Evolutionary conservation across 2,329 filamentous ascomycete genomes (phyloP).

Genomic region (Penicillium freii): DNA sequence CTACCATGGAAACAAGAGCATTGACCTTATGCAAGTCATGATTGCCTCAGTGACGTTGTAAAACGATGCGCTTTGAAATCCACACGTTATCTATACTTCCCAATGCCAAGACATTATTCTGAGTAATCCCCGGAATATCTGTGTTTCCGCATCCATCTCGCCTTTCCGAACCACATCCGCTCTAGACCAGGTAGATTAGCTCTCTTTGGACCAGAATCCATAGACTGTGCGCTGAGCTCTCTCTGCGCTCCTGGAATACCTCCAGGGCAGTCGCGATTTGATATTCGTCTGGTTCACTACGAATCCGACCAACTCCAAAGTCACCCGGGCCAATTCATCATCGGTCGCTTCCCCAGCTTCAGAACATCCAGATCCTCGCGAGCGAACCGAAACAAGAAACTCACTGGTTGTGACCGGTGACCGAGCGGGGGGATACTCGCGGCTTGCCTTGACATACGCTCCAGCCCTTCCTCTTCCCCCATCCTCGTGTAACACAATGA

Average conservation of each 20-base stretch:
- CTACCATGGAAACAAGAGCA: not conserved
- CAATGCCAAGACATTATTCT: conserved; percentile 5
- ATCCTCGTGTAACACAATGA: conserved; percentile 32
- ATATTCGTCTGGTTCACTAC: not conserved
- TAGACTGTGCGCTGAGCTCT: conserved; percentile 8
- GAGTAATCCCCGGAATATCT: conserved; percentile 10
- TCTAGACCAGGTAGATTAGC: conserved; percentile 8
- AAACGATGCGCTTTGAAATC: not conserved
- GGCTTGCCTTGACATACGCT: not conserved
- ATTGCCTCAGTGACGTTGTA: not conserved
- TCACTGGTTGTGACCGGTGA: not conserved
- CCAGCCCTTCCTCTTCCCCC: conserved; percentile 11
- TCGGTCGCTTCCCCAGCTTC: not conserved
- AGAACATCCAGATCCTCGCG: not conserved
- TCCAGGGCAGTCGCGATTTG: conserved; percentile 7
- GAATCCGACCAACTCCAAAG: not conserved
- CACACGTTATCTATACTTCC: not conserved
- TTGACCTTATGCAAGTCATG: not conserved
- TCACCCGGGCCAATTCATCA: conserved; percentile 1
- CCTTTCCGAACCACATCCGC: conserved; percentile 8
- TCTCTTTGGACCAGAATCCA: conserved; percentile 9
- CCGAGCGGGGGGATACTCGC: not conserved
- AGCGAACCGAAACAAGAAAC: not conserved
- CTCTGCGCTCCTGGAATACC: conserved; percentile 6
- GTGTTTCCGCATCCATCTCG: conserved; percentile 6